A percentile compares a stretch with the other conserved stretches of the same genome.
Evolutionary conservation across 1,284 basidiomycete species (phyloP).

Genomic region (Spongiforma sp.): DNA sequence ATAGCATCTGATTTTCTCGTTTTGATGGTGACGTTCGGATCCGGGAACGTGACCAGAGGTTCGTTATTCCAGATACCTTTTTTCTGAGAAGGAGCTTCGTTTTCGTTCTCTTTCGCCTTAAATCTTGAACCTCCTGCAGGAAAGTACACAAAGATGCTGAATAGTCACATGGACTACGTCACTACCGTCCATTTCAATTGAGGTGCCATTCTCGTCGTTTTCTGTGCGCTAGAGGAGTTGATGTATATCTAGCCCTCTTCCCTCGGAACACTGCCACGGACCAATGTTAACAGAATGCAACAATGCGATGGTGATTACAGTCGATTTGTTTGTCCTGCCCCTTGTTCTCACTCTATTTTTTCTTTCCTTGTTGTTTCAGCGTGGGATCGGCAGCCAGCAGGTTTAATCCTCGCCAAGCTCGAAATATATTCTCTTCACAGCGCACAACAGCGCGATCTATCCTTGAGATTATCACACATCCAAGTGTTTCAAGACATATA

Average conservation of each 20-base stretch:
- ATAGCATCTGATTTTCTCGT: conserved; percentile 87
- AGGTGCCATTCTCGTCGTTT: conserved; percentile 92
- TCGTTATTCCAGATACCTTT: too few relatives aligned
- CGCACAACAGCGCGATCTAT: conserved; percentile 90
- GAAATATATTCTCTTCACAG: conserved; percentile 90
- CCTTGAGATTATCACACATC: conserved; percentile 96
- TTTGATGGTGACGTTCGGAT: conserved; percentile 93
- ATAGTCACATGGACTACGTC: conserved; percentile 95
- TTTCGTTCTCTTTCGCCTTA: background rate
- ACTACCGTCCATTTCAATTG: conserved; percentile 93
- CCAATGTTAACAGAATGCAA: conserved; percentile 94
- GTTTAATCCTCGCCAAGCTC: conserved; percentile 95
- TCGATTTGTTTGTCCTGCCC: too few relatives aligned
- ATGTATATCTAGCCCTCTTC: too few relatives aligned
- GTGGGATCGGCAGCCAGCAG: conserved; percentile 62
- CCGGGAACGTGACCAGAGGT: conserved; percentile 90
- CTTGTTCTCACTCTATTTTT: too few relatives aligned
- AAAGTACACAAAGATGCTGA: conserved; percentile 80
- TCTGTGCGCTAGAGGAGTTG: conserved; percentile 90
- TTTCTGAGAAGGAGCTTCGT: background rate
- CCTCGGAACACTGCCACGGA: conserved; percentile 94
- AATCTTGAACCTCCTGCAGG: conserved; percentile 46
- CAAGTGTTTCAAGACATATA: conserved; percentile 91
- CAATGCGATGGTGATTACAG: conserved; percentile 87
- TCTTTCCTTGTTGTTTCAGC: background rate